Percentiles rank a stretch among this genome's conserved stretches.
phyloP scores from a whole-genome alignment of 192 early-diverging fungal genomes.

The Backusella australiensis region DNA sequence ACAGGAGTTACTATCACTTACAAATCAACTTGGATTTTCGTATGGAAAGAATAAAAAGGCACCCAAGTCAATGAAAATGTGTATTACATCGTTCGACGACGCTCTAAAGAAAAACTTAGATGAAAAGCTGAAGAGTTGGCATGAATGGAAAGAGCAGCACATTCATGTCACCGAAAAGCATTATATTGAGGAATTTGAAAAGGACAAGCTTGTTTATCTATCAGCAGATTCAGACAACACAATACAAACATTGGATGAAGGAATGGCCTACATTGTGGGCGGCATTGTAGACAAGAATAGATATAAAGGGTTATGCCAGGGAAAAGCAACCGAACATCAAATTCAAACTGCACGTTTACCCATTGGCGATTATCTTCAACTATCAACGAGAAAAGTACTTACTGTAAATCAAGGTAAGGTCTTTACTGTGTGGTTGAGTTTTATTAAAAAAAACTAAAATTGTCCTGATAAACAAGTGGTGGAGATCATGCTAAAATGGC shows the following conservation, averaged over 20 bases:
- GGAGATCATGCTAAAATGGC: constrained; percentile 81
- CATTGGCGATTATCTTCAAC: constrained; percentile 78
- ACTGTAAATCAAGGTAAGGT: constrained; percentile 88
- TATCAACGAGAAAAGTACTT: constrained; percentile 80
- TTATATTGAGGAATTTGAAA: constrained; percentile 43
- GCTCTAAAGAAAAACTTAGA: constrained; percentile 30
- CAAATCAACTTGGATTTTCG: constrained; percentile 71
- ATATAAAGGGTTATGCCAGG: constrained; percentile 73
- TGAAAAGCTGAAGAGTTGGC: constrained; percentile 33
- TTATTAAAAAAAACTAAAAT: not conserved
- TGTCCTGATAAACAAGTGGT: constrained; percentile 54
- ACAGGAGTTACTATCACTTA: constrained; percentile 65
- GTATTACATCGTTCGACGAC: constrained; percentile 54
- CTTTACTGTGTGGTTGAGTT: not conserved
- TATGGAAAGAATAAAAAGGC: constrained; percentile 66
- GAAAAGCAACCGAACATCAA: constrained; percentile 71
- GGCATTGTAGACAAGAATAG: constrained; percentile 95
- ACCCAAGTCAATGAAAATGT: constrained; percentile 50
- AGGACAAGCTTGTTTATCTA: constrained; percentile 76
- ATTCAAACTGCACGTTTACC: constrained; percentile 79
- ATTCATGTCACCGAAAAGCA: constrained; percentile 11
- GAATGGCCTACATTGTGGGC: constrained; percentile 86
- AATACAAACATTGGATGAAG: constrained; percentile 64
- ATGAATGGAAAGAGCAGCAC: constrained; percentile 36
- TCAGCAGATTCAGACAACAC: constrained; percentile 84